Conservation (phyloP, 1,139 yeast species). For the Hansenula lynferdii region DNA sequence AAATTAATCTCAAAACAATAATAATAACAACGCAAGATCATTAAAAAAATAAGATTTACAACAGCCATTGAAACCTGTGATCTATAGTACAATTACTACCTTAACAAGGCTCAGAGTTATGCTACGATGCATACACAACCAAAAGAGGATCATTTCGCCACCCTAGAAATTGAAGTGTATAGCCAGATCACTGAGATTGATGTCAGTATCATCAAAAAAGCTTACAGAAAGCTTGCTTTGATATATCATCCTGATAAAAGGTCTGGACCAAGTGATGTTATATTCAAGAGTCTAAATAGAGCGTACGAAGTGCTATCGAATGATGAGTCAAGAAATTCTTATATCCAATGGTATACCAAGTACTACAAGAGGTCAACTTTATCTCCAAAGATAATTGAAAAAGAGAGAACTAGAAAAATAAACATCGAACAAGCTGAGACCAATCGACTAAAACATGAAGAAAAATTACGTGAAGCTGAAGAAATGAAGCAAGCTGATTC, state of each 20-base stretch:
- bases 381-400: slow-evolving; percentile 4
- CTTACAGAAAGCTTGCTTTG: slow-evolving; percentile 84
- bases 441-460: background rate
- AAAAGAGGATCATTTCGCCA: slow-evolving; percentile 13
- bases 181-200: slow-evolving; percentile 7
- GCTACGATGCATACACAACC: background rate
- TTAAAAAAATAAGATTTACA: no score
- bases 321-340: slow-evolving; percentile 42
- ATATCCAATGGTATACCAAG: slow-evolving; percentile 32
- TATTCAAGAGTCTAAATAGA: slow-evolving; percentile 64
- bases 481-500: no score
- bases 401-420: slow-evolving; percentile 12
- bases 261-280: slow-evolving; percentile 67
- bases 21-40: background rate
- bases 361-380: slow-evolving; percentile 10
- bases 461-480: slow-evolving; percentile 1
- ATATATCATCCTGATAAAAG: slow-evolving; percentile 96
- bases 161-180: slow-evolving; percentile 11
- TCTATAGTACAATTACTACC: no score
- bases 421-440: slow-evolving; percentile 22
- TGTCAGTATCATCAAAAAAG: slow-evolving; percentile 65
- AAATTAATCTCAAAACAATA: no score
- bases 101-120: no score
- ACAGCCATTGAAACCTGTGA: no score
- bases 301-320: slow-evolving; percentile 73